Conservation (phyloP, 768 basidiomycete genomes). For the Leccinum subgranulosum region DNA sequence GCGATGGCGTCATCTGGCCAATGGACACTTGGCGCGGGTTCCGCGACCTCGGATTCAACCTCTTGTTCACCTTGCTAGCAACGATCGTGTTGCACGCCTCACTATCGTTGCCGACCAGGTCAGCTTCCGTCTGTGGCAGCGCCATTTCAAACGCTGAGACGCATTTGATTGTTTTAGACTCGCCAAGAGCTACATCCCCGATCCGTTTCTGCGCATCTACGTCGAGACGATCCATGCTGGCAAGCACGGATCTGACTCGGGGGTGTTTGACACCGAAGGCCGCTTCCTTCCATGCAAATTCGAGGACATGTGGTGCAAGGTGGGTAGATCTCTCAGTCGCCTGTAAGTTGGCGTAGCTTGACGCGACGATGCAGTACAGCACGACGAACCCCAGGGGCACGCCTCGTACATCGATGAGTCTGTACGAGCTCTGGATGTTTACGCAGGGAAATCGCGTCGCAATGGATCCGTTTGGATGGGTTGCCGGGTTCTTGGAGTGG, state of each 20-base stretch:
- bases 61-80: constrained; percentile 35
- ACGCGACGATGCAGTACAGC: constrained; percentile 12
- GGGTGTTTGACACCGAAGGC: constrained; percentile 40
- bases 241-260: constrained; percentile 45
- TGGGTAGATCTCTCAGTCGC: constrained; percentile 7
- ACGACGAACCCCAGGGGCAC: constrained; percentile 1
- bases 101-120: constrained; percentile 37
- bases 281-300: constrained; percentile 41
- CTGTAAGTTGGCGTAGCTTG: not conserved
- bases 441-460: constrained; percentile 30
- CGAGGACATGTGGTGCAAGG: constrained; percentile 43
- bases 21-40: constrained; percentile 41
- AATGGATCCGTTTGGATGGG: constrained; percentile 37
- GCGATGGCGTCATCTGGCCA: constrained; percentile 45
- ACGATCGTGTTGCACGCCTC: constrained; percentile 33
- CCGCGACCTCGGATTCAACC: constrained; percentile 40
- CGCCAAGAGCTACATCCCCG: constrained; percentile 30
- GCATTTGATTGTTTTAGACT: constrained; percentile 8
- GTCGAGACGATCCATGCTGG: constrained; percentile 33
- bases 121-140: not conserved
- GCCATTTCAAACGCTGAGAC: not conserved
- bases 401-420: constrained; percentile 24
- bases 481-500: constrained; percentile 39
- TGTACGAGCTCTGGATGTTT: constrained; percentile 32
- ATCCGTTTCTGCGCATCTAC: constrained; percentile 41